Percentiles rank a stretch among this genome's conserved stretches.
Conservation (phyloP, 805 yeast species). For the Pichia rugopelliculosa region DNA sequence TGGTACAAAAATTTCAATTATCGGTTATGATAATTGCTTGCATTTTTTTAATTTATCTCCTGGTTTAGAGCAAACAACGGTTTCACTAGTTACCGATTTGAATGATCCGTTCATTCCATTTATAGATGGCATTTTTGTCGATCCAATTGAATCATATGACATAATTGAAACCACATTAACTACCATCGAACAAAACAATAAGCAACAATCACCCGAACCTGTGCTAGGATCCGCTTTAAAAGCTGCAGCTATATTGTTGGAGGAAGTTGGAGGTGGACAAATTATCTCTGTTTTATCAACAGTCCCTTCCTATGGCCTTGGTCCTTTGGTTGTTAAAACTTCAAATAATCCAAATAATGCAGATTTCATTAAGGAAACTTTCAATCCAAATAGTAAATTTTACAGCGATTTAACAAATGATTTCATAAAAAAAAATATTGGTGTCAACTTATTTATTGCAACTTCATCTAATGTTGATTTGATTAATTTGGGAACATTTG, state of each 20-base stretch:
- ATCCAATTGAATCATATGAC: constrained; percentile 57
- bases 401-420: constrained; percentile 55
- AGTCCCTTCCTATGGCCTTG: constrained; percentile 79
- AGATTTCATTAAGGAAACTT: constrained; percentile 39
- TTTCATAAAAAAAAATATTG: constrained; percentile 51
- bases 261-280: constrained; percentile 74
- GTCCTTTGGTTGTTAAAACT: constrained; percentile 46
- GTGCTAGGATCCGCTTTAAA: constrained; percentile 75
- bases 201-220: constrained; percentile 45
- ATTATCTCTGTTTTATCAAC: constrained; percentile 59
- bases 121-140: constrained; percentile 68
- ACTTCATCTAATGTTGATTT: constrained; percentile 59
- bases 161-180: constrained; percentile 64
- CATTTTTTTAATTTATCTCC: constrained; percentile 68
- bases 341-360: constrained; percentile 28
- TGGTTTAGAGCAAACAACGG: constrained; percentile 45
- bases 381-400: constrained; percentile 53
- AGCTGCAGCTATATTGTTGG: constrained; percentile 57
- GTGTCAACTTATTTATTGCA: constrained; percentile 70
- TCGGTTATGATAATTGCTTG: constrained; percentile 65
- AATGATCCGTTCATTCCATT: constrained; percentile 81
- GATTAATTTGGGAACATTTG: constrained; percentile 61
- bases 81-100: constrained; percentile 59
- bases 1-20: constrained; percentile 55
- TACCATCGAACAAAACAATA: constrained; percentile 43